These are phyloP conservation scores for Psilocybe tampanensis DNA, from an alignment of 768 basidiomycete species.

Conservation along the genomic window DNA sequence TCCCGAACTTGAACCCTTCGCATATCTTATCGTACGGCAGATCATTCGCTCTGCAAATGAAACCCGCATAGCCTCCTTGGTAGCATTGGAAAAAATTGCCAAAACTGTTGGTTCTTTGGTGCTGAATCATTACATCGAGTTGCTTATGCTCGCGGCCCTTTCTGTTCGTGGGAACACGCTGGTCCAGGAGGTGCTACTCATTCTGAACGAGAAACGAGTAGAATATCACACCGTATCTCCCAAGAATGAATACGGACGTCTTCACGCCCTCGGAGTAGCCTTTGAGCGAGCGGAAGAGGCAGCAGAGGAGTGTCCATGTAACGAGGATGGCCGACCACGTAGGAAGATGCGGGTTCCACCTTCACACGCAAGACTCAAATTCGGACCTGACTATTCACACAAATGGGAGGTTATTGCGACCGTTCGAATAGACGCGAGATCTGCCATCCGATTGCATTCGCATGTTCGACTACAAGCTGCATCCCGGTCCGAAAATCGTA, in stretches of 20 bases:
- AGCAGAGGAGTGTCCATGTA: conserved; percentile 65
- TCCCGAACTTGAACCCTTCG: conserved; percentile 30
- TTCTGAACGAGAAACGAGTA: conserved; percentile 51
- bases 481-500: conserved; percentile 54
- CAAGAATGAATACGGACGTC: conserved; percentile 48
- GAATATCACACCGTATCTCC: conserved; percentile 25
- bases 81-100: conserved; percentile 58
- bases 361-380: conserved; percentile 39
- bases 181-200: conserved; percentile 61
- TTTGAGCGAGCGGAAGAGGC: conserved; percentile 72
- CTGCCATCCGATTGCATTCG: conserved; percentile 58
- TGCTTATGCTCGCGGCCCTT: conserved; percentile 53
- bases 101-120: conserved; percentile 42
- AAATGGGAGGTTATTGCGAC: conserved; percentile 45
- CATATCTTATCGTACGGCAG: conserved; percentile 40
- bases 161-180: conserved; percentile 53
- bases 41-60: conserved; percentile 59
- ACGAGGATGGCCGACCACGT: conserved; percentile 56
- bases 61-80: conserved; percentile 56
- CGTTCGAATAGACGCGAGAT: conserved; percentile 56
- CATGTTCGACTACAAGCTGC: conserved; percentile 65
- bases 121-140: conserved; percentile 47
- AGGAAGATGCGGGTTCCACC: conserved; percentile 46
- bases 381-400: conserved; percentile 35
- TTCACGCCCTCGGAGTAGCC: conserved; percentile 55